These are phyloP conservation scores for Uronychia binucleata DNA, from an alignment of 73 alveolate genomes.

Conservation along the genomic window DNA sequence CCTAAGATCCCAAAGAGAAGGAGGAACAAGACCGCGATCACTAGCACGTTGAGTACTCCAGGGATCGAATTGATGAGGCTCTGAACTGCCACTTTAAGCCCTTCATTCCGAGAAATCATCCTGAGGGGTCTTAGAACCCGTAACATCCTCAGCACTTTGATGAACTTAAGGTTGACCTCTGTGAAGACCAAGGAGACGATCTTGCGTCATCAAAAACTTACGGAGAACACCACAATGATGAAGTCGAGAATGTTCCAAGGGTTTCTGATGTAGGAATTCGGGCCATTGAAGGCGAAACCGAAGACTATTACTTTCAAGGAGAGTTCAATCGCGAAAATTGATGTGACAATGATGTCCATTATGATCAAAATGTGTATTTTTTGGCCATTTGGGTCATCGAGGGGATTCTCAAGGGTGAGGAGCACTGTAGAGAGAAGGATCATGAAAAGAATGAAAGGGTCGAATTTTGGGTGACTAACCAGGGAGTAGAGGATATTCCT, in stretches of 20 bases:
- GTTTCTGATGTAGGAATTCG: conserved; percentile 38
- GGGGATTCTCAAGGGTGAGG: conserved; percentile 37
- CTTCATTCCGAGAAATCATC: conserved; percentile 71
- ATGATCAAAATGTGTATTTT: not conserved
- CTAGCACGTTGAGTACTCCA: conserved; percentile 35
- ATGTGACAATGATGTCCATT: conserved; percentile 33
- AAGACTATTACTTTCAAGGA: conserved; percentile 42
- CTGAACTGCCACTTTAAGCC: conserved; percentile 52
- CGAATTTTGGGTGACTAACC: conserved; percentile 14
- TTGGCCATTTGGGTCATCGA: conserved; percentile 19
- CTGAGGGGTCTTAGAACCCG: conserved; percentile 72
- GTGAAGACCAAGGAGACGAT: conserved; percentile 10
- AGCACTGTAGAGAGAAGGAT: conserved; percentile 16
- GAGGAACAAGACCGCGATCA: conserved; percentile 20
- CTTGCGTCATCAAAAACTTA: not conserved
- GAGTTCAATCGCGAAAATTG: conserved; percentile 47
- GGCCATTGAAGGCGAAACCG: conserved; percentile 28
- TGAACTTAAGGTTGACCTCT: conserved; percentile 16
- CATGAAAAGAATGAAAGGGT: conserved; percentile 11
- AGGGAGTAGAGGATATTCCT: conserved; percentile 1
- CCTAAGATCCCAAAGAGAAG: conserved; percentile 32
- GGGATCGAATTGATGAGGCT: conserved; percentile 22
- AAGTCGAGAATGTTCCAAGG: conserved; percentile 60
- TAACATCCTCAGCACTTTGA: conserved; percentile 61
- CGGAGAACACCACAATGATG: conserved; percentile 25